Percentiles rank a stretch among this genome's conserved stretches.
Evolutionary conservation across 192 early-diverging fungal genomes (phyloP).

Genomic region (Backusella australiensis): DNA sequence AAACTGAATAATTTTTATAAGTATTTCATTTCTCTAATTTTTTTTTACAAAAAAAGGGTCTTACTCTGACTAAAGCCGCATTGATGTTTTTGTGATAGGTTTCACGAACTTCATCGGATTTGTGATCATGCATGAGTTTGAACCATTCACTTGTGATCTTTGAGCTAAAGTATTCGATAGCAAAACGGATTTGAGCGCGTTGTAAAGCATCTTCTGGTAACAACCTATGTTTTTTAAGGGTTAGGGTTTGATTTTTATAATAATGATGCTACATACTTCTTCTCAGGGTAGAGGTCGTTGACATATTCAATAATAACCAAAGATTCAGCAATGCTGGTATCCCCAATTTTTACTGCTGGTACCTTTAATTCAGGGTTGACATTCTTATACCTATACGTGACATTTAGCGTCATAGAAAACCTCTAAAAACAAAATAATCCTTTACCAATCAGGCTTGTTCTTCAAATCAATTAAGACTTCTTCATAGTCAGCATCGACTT

Average conservation of each 20-base stretch:
- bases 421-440: neutral
- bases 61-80: conserved; percentile 20
- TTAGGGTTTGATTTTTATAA: too few species aligned
- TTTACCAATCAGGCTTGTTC: conserved; percentile 64
- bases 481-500: conserved; percentile 48
- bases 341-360: conserved; percentile 57
- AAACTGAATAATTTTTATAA: conserved; percentile 20
- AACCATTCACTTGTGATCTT: conserved; percentile 22
- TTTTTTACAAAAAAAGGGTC: neutral
- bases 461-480: conserved; percentile 60
- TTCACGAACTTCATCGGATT: conserved; percentile 22
- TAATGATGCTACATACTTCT: conserved; percentile 33
- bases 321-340: conserved; percentile 59
- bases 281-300: conserved; percentile 56
- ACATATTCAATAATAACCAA: conserved; percentile 67
- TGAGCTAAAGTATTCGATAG: conserved; percentile 42
- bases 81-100: conserved; percentile 27
- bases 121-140: conserved; percentile 21
- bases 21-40: neutral
- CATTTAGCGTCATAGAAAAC: neutral
- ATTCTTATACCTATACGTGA: conserved; percentile 40
- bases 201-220: conserved; percentile 42
- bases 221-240: conserved; percentile 23
- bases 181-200: conserved; percentile 40
- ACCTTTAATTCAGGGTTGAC: conserved; percentile 71